Base-by-base conservation (phyloP, 1,284 basidiomycete species). In the Microbotryum intermedium region DNA sequence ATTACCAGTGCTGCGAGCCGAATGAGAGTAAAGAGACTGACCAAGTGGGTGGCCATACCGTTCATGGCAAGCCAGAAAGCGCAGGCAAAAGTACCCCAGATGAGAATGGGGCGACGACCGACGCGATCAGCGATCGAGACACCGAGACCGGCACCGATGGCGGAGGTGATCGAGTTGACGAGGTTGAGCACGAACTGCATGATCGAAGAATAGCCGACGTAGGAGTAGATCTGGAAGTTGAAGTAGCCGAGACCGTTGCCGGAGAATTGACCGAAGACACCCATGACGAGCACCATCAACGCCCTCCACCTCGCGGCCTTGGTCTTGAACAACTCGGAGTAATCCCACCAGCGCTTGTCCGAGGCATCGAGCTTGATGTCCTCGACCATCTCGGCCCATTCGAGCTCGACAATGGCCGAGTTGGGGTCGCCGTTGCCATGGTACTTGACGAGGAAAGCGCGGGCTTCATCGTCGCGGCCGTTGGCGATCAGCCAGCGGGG, bases 301-400 rank as follows among this genome's bases (percentile, higher is more conserved):
- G 62, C 59, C 57, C 80, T 72, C 66, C 80, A 81, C 30, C 79
- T 74, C 8, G 78, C 76, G 61, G 78, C 79, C n/a, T 65, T 69
- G 13, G 77, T 79, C 57, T 77, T 78, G 67, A 79, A 74, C 25
- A 81, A 75, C 53, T 75, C 80, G 11, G 75, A 77, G 67, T 79
- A 81, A 62, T 75, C 74, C 77, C 79, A 83, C 81, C 82, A 83
- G 56, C 80, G 76, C 73, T 84, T 84, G 72, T 85, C 83, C 18
- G 80, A 79, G 25, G 79, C 83, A 67, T 82, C 77, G 8, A 79
- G 62, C 44, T 75, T 73, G 57, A 84, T 79, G 7, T 77, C 72
- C 64, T 82, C 81, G 66, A 80, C 77, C 70, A 81, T 81, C 69
- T 84, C 83, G 54, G 74, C 76, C 75, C 78, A 79, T 69, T 84